These are phyloP conservation scores for Hypseocharis bilobata DNA, from an alignment of 441 rosid genomes.

Conservation along the genomic window DNA sequence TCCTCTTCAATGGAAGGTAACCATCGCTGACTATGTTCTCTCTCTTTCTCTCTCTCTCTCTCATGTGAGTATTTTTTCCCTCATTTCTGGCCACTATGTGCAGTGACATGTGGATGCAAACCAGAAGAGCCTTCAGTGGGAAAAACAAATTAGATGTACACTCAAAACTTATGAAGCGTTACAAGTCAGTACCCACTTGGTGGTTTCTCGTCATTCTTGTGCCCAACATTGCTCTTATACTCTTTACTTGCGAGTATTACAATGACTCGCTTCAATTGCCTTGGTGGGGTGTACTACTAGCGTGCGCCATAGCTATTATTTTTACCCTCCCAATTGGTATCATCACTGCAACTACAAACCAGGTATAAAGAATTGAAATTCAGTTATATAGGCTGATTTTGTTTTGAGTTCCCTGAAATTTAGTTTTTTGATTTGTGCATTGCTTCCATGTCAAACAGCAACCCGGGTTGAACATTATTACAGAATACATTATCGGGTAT, in stretches of 20 bases:
- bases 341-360: constrained; percentile 84
- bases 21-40: too few relatives aligned
- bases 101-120: constrained; percentile 61
- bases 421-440: too few relatives aligned
- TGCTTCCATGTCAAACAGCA: constrained; percentile 28
- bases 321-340: constrained; percentile 81
- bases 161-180: constrained; percentile 60
- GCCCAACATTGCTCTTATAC: constrained; percentile 38
- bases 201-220: constrained; percentile 62
- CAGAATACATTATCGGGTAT: constrained; percentile 52
- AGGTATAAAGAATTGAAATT: too few relatives aligned
- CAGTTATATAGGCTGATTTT: neutral
- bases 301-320: constrained; percentile 55
- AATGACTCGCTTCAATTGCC: constrained; percentile 70
- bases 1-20: constrained; percentile 80
- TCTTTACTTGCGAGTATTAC: constrained; percentile 48
- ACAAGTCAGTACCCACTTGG: constrained; percentile 78
- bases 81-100: neutral
- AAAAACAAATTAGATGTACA: constrained; percentile 54
- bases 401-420: too few relatives aligned
- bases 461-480: constrained; percentile 49
- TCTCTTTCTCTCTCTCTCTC: too few relatives aligned
- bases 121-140: constrained; percentile 45
- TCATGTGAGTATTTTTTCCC: too few relatives aligned
- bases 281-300: constrained; percentile 79